Base-by-base conservation (phyloP, 1,284 basidiomycete species). In the Puccinia coronata region DNA sequence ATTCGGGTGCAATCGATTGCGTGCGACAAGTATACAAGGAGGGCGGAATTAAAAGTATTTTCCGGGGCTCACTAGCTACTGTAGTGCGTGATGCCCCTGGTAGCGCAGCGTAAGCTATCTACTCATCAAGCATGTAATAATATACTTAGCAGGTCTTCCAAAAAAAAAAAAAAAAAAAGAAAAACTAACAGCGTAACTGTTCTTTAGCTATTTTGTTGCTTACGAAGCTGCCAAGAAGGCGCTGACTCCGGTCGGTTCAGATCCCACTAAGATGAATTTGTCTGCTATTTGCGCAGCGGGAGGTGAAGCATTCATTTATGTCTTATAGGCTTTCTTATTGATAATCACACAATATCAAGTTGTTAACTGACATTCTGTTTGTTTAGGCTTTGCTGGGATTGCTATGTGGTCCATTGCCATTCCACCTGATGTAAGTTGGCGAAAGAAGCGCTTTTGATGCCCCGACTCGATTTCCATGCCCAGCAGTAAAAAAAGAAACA, bases 341-440 rank as follows among this genome's bases (percentile, higher is more conserved):
- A 65, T 49, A 41, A 65, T 25, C 39, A 63, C 49, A 11, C 12
- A 9, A 18, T 8, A 6, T 63, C 34, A 36, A 36, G 16, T n/a
- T 14, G 36, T 67, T 4, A 53, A n/a, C 28, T 78, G 41, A 36
- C n/a, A 23, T 41, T 69, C 57, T 14, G n/a, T 36, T 51, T n/a
- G 28, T 34, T 49, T 80, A 80, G 78, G 96, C 82, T 91, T 91
- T 77, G 97, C 97, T 11, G 97, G 97, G 85, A 91, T 99, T 49
- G 95, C 95, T 65, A 99, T 99, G 97, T 98, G 96, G 96, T 89
- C 93, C 47, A 89, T 97, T 83, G 95, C 93, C 43, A 96, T 98
- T 84, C 95, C 95, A 75, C 95, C 95, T 69, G 95, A 98, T 87
- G 95, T 94, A 36, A 67, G 34, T 63, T 63, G 34, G 36, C 63